Base-by-base conservation (phyloP, 345 rosid genomes). In the Toxicodendron radicans region DNA sequence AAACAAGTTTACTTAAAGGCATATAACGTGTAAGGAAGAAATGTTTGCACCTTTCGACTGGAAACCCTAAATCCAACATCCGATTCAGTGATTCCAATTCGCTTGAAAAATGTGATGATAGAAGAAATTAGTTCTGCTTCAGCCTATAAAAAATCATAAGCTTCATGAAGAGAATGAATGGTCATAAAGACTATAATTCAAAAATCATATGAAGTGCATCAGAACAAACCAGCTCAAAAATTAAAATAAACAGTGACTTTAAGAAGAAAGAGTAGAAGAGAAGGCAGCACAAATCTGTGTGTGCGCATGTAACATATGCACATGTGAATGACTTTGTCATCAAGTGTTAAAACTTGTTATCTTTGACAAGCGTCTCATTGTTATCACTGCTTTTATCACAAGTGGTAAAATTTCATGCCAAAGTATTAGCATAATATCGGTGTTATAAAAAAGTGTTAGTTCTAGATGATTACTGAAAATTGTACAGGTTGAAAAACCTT, bases 111-210 rank as follows among this genome's bases (percentile, higher is more conserved):
- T 45, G 96, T 81, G 67, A 90, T 83, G 54, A 92, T 84, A 48
- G 99, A 86, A 63, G 98, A 91, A 63, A 92, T 81, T 43, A 92
- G 95, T 79, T 95, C 99, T 45, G 99, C 98, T 87, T 95, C 99
- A 35, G 97, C 98, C 99, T 92, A 78, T 53, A 77, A 33, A 66
- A 56, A 66, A 27, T 7, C 0, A 10, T 27, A 60, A 75, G 72
- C 65, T 58, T 38, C n/a, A 58, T 3, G 35, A 18, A 61, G 38
- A 72, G 64, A 43, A 56, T 3, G 13, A 79, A 63, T 53, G 35
- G 24, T 54, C 52, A 38, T 14, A 23, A 62, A 48, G 53, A 57
- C 21, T 33, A 67, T 59, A 61, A 56, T 23, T 58, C 56, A 48
- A 45, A 49, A 72, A 66, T 14, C 10, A 69, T 21, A 60, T 49